Base-by-base conservation (phyloP, 192 early-diverging fungal species). In the Spizellomyces sp. region DNA sequence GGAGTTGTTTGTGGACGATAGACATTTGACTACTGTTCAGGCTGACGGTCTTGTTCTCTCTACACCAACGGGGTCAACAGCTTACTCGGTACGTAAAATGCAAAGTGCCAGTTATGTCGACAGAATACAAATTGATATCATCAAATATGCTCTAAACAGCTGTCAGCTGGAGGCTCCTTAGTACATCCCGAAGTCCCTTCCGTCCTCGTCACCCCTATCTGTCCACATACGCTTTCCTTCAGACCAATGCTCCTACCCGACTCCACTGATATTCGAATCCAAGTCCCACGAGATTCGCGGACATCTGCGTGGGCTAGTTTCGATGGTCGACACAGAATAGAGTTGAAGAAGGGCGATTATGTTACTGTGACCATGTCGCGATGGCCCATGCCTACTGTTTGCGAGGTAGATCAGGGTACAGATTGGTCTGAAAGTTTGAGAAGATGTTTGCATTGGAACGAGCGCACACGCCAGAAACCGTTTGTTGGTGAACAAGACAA, bases 41-140 rank as follows among this genome's bases (percentile, higher is more conserved):
- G 97, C 97, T 0, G 97, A 99, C 76, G 97, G 97, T 2, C 81
- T 99, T 73, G 92, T 93, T 41, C 78, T 99, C 64, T 90, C 95
- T 0, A 98, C 98, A 6, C 95, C 98, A 6, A 99, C 98, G 0
- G 98, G 98, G 5, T 62, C 52, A 59, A 86, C 84, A 41, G 83
- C 82, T 48, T 81, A 77, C 48, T 84, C 88, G 15, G 52, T 19
- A 55, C 3, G 52, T 55, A 15, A 19, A 55, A 15, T 15, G 52
- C 52, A 19, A 15, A 55, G 1, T 15, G 52, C 3, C 15, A 2
- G 52, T 55, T 3, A 19, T 19, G 52, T n/a, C 52, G 27, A 36
- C 27, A 36, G 27, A 36, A 55, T 15, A 55, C 52, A 55, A 55
- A 55, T n/a, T 19, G 19, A 19, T 15, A 55, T 15, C 3, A 55